phyloP scores from a whole-genome alignment of 805 yeast species.

The Maudiozyma bulderi region DNA sequence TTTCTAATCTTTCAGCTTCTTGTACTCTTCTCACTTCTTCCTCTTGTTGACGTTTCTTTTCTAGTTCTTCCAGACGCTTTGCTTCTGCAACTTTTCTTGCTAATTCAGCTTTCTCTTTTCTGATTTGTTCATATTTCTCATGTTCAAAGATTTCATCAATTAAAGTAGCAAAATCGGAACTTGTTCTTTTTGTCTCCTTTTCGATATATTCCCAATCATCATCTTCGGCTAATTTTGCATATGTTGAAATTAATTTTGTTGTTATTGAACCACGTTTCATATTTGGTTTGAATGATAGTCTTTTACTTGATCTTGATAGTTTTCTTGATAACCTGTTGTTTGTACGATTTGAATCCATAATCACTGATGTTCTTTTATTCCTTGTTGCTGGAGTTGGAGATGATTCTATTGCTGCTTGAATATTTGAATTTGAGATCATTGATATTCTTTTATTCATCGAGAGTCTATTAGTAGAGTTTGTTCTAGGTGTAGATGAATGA shows the following conservation, averaged over 20 bases:
- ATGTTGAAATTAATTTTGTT: constrained; percentile 57
- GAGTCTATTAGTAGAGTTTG: constrained; percentile 14
- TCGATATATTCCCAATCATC: constrained; percentile 62
- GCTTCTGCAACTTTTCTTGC: constrained; percentile 38
- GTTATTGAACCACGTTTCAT: constrained; percentile 64
- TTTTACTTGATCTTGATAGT: constrained; percentile 23
- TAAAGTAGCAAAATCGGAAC: constrained; percentile 66
- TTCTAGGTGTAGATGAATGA: constrained; percentile 10
- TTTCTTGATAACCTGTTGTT: constrained; percentile 9
- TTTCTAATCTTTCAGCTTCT: constrained; percentile 16
- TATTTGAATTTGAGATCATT: constrained; percentile 19
- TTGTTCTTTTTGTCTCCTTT: constrained; percentile 64
- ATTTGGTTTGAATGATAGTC: constrained; percentile 32
- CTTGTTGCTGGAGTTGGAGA: constrained; percentile 28
- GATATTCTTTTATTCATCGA: constrained; percentile 13
- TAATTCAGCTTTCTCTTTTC: constrained; percentile 38
- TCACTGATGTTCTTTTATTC: constrained; percentile 20
- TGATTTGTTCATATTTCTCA: constrained; percentile 52
- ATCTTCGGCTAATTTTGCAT: constrained; percentile 58
- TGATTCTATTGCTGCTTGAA: constrained; percentile 6
- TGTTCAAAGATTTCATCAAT: constrained; percentile 72
- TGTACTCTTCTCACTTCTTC: constrained; percentile 14
- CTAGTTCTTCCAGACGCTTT: constrained; percentile 37
- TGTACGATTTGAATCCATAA: neutral
- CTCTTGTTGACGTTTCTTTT: constrained; percentile 21